Evolutionary conservation across 1,284 basidiomycete species (phyloP), one percentile per base, ranked within the genome.

Genomic region (Earliella scabrosa): DNA sequence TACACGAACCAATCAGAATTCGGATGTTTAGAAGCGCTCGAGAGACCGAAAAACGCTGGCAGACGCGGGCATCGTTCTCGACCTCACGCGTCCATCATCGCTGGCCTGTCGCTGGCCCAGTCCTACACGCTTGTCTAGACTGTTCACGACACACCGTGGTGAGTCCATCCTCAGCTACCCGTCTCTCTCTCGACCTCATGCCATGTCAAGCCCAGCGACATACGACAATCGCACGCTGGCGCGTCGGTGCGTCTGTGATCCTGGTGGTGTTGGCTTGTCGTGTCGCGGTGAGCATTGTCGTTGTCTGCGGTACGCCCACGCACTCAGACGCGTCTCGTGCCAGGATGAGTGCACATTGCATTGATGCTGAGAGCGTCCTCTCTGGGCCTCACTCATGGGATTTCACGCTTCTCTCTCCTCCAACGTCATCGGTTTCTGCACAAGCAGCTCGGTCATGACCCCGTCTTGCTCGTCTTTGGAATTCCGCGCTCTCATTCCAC

Each of bases 311-410:
- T 8, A 2, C 23, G 6, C 3, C n/a, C 4, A n/a, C 21, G 11
- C 6, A 21, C 46, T 27, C 21, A 48, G 23, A 21, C 16, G 4
- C 20, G 34, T 38, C 9, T 4, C 9, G 14, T 21, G 3, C 18
- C 65, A 89, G 87, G 82, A 90, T 91, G 89, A 87, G 80, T 85
- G 83, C 76, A 78, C 77, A 79, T 77, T 75, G 71, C 67, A 74
- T 88, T 86, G 80, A 91, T 91, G 88, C 82, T 88, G 75, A 84
- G 83, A 85, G 87, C 82, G 82, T 87, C 86, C 82, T 83, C 81
- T 79, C 80, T 80, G 81, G 84, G 83, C 82, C 80, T 82, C 78
- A 67, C 60, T 59, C 66, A 68, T 63, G 68, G 65, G 59, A 63
- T 60, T 50, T 63, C 63, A 55, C 69, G 65, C 56, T 56, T 59